Evolutionary conservation across 768 basidiomycete genomes (phyloP).

Genomic region (Punctularia strigosozonata): DNA sequence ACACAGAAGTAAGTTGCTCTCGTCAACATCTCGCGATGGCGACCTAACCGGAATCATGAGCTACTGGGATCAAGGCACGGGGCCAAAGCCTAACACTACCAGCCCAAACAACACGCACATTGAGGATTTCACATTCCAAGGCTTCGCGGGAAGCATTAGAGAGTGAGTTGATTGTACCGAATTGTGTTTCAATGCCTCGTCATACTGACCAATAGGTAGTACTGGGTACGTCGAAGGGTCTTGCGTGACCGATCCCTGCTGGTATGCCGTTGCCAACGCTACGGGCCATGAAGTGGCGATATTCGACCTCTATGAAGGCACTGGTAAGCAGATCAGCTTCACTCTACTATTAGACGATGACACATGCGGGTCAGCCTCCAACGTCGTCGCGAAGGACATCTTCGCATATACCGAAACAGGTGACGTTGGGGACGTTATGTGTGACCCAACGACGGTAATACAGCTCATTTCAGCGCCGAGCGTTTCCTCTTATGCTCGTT

Average conservation of each 20-base stretch:
- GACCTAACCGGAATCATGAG: slow-evolving; percentile 16
- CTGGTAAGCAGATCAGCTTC: slow-evolving; percentile 23
- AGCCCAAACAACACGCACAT: slow-evolving; percentile 41
- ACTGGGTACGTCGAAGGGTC: slow-evolving; percentile 43
- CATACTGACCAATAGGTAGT: slow-evolving; percentile 12
- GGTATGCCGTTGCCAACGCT: slow-evolving; percentile 36
- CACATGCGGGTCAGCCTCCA: slow-evolving; percentile 23
- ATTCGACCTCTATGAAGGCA: slow-evolving; percentile 45
- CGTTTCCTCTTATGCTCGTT: not conserved
- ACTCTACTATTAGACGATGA: not conserved
- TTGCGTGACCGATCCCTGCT: slow-evolving; percentile 49
- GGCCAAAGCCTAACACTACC: slow-evolving; percentile 31
- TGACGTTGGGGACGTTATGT: slow-evolving; percentile 37
- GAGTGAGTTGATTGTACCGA: slow-evolving; percentile 20
- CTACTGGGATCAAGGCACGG: slow-evolving; percentile 54
- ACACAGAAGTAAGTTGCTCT: slow-evolving; percentile 44
- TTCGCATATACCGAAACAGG: slow-evolving; percentile 32
- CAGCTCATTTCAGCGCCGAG: not conserved
- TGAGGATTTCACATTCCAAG: slow-evolving; percentile 41
- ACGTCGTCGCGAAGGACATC: slow-evolving; percentile 38
- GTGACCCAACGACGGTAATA: slow-evolving; percentile 34
- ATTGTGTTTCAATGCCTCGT: not conserved
- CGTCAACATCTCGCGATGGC: not conserved
- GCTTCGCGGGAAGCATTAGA: slow-evolving; percentile 38
- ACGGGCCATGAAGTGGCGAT: slow-evolving; percentile 50